Percentiles rank a stretch among this genome's conserved stretches.
Evolutionary conservation across 164 flowering plant species (phyloP).

Genomic region (Nelumbo lutea): DNA sequence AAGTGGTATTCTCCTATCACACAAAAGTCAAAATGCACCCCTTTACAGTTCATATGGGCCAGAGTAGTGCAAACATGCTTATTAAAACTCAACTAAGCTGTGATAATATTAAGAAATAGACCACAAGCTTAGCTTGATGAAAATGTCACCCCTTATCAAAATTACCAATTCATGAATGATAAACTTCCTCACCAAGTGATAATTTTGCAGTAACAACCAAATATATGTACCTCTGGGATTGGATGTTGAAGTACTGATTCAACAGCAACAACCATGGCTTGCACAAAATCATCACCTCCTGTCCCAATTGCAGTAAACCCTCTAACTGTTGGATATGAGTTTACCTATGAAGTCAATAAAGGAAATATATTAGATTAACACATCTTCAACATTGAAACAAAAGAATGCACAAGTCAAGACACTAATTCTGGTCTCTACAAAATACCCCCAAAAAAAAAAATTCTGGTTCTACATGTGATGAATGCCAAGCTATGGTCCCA

Average conservation of each 20-base stretch:
- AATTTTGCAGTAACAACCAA: background rate
- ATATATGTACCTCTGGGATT: slow-evolving; percentile 66
- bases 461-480: background rate
- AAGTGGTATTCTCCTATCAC: too few species aligned
- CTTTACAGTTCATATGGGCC: too few species aligned
- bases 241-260: slow-evolving; percentile 85
- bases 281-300: slow-evolving; percentile 98
- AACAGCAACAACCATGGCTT: slow-evolving; percentile 94
- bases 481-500: background rate
- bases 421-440: background rate
- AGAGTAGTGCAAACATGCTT: too few species aligned
- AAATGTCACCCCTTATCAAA: background rate
- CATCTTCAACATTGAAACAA: background rate
- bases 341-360: slow-evolving; percentile 40
- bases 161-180: background rate
- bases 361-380: background rate
- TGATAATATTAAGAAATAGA: background rate
- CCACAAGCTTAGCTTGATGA: background rate
- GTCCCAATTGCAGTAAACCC: slow-evolving; percentile 98
- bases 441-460: background rate
- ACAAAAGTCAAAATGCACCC: too few species aligned
- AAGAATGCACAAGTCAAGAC: background rate
- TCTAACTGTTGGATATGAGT: slow-evolving; percentile 85
- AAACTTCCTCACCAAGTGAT: background rate
- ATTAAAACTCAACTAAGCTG: too few species aligned